Evolutionary conservation across 305 asterid genomes (phyloP), one percentile per base, ranked within the genome.

Genomic region (Fraxinus ornus): DNA sequence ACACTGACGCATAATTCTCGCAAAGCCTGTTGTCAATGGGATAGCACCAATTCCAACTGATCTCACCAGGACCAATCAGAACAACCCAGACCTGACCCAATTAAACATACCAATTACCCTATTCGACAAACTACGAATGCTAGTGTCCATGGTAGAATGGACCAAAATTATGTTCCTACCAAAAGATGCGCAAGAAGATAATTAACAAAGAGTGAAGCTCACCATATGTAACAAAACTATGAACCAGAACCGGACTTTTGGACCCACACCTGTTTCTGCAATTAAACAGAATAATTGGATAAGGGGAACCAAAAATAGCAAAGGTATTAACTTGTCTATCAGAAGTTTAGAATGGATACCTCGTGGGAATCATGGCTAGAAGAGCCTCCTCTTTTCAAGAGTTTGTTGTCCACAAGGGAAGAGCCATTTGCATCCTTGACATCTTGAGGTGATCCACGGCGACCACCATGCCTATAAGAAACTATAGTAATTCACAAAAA

Each of bases 261-360:
- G 86, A 92, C 92, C 97, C 97, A 92, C 84, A 92, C 93, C 88
- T 90, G 94, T 84, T 92, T 92, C 97, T 92, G 97, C 85, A 87
- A 85, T 57, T 82, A 82, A n/a, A 78, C 78, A 62, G 13, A 33
- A 81, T 44, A 80, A 80, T 21, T 44, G 49, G 22, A 37, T 78
- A 68, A 47, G 70, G 60, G 77, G 72, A 70, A 49, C 35, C 71
- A 26, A 82, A 60, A 86, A 77, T 32, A 84, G 84, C 78, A 77
- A 76, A 79, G 32, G 44, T 75, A 39, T 12, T 49, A 49, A 41
- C 28, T 44, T n/a, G 47, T 66, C 52, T 4, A 22, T 71, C 19
- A 82, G 66, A 78, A 71, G 55, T 32, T 41, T 21, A 82, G 83
- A 78, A 81, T 57, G 39, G 91, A 80, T 77, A 91, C 97, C 93